These are phyloP conservation scores for Taphrina wiesneri DNA, from an alignment of 1,139 yeast species.

Conservation along the genomic window DNA sequence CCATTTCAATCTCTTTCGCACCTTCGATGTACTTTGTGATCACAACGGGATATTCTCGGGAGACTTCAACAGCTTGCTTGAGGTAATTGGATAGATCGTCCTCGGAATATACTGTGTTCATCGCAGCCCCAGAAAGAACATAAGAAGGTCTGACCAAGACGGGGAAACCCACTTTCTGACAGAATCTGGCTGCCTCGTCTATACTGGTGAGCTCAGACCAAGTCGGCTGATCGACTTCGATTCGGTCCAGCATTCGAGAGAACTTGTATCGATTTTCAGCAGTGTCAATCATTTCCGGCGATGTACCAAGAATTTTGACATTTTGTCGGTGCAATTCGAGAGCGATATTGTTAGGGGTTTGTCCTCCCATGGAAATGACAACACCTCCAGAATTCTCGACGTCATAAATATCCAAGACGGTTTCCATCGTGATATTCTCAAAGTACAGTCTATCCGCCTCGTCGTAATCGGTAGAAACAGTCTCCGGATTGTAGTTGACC, in stretches of 20 bases:
- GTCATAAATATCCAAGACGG: conserved; percentile 94
- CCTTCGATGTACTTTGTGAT: conserved; percentile 95
- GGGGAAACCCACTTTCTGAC: conserved; percentile 88
- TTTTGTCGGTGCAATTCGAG: conserved; percentile 89
- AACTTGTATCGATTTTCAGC: conserved; percentile 98
- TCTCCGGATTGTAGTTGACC: conserved; percentile 98
- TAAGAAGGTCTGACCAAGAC: conserved; percentile 97
- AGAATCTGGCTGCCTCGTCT: conserved; percentile 90
- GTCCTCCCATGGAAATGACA: conserved; percentile 98
- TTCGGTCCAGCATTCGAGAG: conserved; percentile 94
- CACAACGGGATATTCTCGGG: conserved; percentile 97
- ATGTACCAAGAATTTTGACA: conserved; percentile 93
- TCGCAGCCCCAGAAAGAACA: conserved; percentile 97
- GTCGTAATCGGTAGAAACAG: conserved; percentile 96
- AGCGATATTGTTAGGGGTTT: conserved; percentile 95
- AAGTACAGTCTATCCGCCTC: conserved; percentile 97
- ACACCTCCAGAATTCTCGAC: conserved; percentile 90
- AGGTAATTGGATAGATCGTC: conserved; percentile 86
- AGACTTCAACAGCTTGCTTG: conserved; percentile 93
- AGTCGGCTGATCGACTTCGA: conserved; percentile 98
- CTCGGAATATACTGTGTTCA: conserved; percentile 91
- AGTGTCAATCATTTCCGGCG: conserved; percentile 97
- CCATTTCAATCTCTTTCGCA: conserved; percentile 98
- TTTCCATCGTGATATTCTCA: conserved; percentile 91
- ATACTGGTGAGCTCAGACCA: conserved; percentile 97